Base-by-base conservation (phyloP, 2,329 filamentous ascomycete genomes). In the Fusarium sterilihyphosum region DNA sequence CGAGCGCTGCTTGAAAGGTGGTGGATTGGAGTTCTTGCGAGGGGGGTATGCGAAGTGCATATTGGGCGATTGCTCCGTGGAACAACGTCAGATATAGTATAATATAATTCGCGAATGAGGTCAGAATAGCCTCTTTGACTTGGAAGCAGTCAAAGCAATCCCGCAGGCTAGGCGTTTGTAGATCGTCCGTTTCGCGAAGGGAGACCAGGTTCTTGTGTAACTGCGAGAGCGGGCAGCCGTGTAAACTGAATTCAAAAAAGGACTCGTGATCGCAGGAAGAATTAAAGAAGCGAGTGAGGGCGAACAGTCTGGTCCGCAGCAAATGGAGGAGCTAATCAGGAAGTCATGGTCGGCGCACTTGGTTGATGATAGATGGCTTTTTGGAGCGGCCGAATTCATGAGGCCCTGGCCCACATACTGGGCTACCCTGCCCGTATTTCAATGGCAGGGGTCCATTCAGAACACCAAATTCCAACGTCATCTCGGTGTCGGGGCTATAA, bases 41-140 rank as follows among this genome's bases (percentile, higher is more conserved):
- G 94, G 90, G 63, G 95, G 95, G 78, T 97, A 92, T 73, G 95
- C 94, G 87, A 96, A 95, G 83, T 98, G 95, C 94, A 98, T 96
- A 77, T 78, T 86, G 79, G 70, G 73, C 58, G 49, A 62, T 43
- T 46, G 14, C n/a, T 44, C 13, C 6, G 12, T 17, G 12, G 16
- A 20, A 22, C 8, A 31, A 46, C 20, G 11, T 43, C 43, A 8
- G 47, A 29, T 18, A 18, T n/a, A 41, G 31, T 18, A 22, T 17
- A 35, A 18, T 67, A 17, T 33, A 35, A 41, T 49, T 77, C 58
- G 64, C 44, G n/a, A 52, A 44, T 16, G 56, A 46, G 22, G 2
- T n/a, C 41, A 35, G 31, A 20, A 44, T 61, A 18, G 52, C n/a
- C 41, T 33, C 46, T 20, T 61, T 29, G 52, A 56, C 24, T 54